Base-by-base conservation (phyloP, 345 rosid genomes). In the Nasturtium officinale region DNA sequence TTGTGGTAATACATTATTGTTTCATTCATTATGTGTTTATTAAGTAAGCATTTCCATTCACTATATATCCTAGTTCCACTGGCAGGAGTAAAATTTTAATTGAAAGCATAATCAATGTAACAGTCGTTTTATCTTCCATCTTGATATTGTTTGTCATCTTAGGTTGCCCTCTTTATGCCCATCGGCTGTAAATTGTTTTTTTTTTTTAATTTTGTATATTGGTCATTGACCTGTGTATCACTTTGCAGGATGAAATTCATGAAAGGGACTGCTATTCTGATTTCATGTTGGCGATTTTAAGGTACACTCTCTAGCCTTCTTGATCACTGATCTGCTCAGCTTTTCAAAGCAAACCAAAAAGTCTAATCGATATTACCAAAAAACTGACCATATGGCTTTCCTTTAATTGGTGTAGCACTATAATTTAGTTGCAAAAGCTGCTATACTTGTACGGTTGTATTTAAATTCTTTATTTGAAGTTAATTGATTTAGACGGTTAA, bases 261-360 rank as follows among this genome's bases (percentile, higher is more conserved):
- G 99, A 95, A 83, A 90, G 99, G 79, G 97, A 95, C 81, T 83
- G 89, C 83, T 89, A 81, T 82, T 90, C 93, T 42, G 99, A 95
- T 85, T 86, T 95, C 80, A 90, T 90, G 83, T 75, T 95, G 85
- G 89, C 96, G 52, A 90, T 91, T 74, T 61, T 95, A 75, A 94
- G 98, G 98, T 94, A 81, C 23, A 63, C 52, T 45, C 57, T 76
- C 68, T 77, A 71, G 69, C 67, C 64, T 63, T 69, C 35, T 61
- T 40, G 21, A n/a, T 60, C 51, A 25, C 55, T 25, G 16, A 38
- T 11, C 57, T 77, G 21, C 30, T 68, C 32, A 67, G 58, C 35
- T 51, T 64, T 37, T 65, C 54, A 64, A 70, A 47, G 21, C 7
- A 42, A 20, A 57, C 45, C n/a, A 15, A 59, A 50, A 59, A 7